Percentiles rank a stretch among this genome's conserved stretches.
Conservation (phyloP, 148 eudicot genomes). For the Rhododendron mucronatum region DNA sequence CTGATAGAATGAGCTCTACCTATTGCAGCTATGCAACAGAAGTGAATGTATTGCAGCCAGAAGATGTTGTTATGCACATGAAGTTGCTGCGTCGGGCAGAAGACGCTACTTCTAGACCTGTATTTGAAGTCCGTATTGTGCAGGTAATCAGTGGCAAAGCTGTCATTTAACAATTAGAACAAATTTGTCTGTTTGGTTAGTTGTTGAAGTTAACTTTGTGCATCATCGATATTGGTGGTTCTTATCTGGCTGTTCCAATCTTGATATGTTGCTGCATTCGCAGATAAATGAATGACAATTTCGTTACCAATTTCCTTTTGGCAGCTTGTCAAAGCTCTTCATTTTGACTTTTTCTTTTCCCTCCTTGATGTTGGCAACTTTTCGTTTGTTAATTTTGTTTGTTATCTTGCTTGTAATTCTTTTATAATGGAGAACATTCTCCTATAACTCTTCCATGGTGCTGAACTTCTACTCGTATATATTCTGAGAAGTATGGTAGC, state of each 20-base stretch:
- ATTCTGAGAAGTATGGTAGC: background rate
- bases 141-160: slow-evolving; percentile 36
- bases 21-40: slow-evolving; percentile 64
- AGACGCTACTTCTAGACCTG: slow-evolving; percentile 44
- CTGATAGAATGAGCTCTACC: background rate
- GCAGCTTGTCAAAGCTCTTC: background rate
- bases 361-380: background rate
- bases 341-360: background rate
- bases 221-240: background rate
- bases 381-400: background rate
- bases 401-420: background rate
- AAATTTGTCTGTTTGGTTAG: background rate
- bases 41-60: slow-evolving; percentile 70
- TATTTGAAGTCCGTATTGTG: slow-evolving; percentile 42
- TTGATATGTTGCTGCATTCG: background rate
- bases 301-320: background rate
- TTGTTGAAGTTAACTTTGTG: background rate
- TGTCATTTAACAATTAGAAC: background rate
- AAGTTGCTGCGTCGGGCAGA: slow-evolving; percentile 56
- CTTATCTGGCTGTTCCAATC: background rate
- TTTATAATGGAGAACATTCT: background rate
- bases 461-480: background rate
- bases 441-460: background rate
- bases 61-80: slow-evolving; percentile 76
- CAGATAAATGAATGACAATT: background rate